These are phyloP conservation scores for Hypoxylon crocopeplum DNA, from an alignment of 495 filamentous ascomycete species.

Conservation along the genomic window DNA sequence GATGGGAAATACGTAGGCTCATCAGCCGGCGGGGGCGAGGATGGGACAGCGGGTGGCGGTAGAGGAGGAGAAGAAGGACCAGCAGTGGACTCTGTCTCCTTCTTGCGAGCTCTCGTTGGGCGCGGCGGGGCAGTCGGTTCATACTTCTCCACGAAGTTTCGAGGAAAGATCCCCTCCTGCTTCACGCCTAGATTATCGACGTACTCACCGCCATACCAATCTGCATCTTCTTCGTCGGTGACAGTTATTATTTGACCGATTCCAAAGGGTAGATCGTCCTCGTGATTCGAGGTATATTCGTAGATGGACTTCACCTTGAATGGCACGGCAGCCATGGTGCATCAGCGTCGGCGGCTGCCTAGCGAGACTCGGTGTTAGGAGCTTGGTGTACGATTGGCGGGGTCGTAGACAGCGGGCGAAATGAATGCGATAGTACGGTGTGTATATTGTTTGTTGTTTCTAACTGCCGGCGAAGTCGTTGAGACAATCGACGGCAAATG, in stretches of 20 bases:
- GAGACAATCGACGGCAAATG: conserved; percentile 23
- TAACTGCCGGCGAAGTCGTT: conserved; percentile 16
- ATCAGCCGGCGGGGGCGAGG: conserved; percentile 47
- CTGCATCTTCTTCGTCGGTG: conserved; percentile 86
- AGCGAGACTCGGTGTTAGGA: conserved; percentile 13
- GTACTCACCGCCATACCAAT: conserved; percentile 96
- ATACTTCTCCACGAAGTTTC: conserved; percentile 95
- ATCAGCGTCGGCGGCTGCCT: conserved; percentile 28
- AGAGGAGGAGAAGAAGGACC: conserved; percentile 63
- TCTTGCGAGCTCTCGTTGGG: conserved; percentile 79
- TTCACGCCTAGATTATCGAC: conserved; percentile 73
- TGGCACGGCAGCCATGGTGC: conserved; percentile 74
- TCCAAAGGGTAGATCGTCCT: conserved; percentile 90
- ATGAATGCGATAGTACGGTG: conserved; percentile 36
- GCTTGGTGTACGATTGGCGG: conserved; percentile 31
- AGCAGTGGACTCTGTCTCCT: conserved; percentile 60
- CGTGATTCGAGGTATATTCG: conserved; percentile 88
- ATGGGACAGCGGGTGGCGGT: conserved; percentile 64
- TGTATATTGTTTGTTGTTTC: conserved; percentile 14
- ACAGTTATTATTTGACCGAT: conserved; percentile 91
- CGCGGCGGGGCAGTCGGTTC: conserved; percentile 90
- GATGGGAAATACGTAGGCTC: conserved; percentile 45
- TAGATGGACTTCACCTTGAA: conserved; percentile 96
- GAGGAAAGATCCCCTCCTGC: conserved; percentile 90
- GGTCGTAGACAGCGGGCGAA: conserved; percentile 24